Percentiles rank a stretch among this genome's conserved stretches.
These are phyloP conservation scores for Penicillium maclennaniae DNA, from an alignment of 495 filamentous ascomycete genomes.

Conservation along the genomic window DNA sequence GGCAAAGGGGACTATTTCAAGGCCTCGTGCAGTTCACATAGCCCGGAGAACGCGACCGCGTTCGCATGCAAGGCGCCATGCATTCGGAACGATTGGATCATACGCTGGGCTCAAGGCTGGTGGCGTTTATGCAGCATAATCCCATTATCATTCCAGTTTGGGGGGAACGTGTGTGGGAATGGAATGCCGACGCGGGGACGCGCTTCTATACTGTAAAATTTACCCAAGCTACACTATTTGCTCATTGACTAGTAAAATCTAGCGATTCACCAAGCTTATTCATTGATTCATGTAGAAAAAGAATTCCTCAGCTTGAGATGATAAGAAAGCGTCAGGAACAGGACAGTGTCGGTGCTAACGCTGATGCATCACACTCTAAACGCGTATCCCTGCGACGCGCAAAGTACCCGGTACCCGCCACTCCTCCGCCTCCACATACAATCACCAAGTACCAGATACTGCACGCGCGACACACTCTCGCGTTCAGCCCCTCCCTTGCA, in stretches of 20 bases:
- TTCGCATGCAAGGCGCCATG: conserved; percentile 19
- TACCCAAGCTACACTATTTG: background rate
- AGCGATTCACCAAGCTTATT: too few relatives aligned
- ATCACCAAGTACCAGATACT: background rate
- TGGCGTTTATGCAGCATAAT: conserved; percentile 24
- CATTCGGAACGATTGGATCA: conserved; percentile 11
- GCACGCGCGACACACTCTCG: conserved; percentile 12
- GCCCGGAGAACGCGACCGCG: conserved; percentile 10
- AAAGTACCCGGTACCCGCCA: conserved; percentile 6
- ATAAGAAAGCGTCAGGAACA: background rate
- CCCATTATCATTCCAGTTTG: conserved; percentile 2
- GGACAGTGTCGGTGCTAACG: background rate
- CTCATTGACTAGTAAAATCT: too few relatives aligned
- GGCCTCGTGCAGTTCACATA: background rate
- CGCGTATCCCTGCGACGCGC: conserved; percentile 14
- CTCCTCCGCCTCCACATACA: background rate
- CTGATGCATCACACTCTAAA: background rate
- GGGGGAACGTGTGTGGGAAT: background rate
- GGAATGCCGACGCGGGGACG: background rate
- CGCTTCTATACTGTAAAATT: conserved; percentile 1
- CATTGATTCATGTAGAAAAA: background rate
- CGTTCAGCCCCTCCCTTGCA: conserved; percentile 6
- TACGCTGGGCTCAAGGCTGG: conserved; percentile 3
- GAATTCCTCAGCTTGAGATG: background rate
- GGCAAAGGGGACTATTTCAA: conserved; percentile 17